A percentile compares a stretch with the other conserved stretches of the same genome.
phyloP scores from a whole-genome alignment of 2,329 filamentous ascomycete species.

The Colletotrichum lentis region DNA sequence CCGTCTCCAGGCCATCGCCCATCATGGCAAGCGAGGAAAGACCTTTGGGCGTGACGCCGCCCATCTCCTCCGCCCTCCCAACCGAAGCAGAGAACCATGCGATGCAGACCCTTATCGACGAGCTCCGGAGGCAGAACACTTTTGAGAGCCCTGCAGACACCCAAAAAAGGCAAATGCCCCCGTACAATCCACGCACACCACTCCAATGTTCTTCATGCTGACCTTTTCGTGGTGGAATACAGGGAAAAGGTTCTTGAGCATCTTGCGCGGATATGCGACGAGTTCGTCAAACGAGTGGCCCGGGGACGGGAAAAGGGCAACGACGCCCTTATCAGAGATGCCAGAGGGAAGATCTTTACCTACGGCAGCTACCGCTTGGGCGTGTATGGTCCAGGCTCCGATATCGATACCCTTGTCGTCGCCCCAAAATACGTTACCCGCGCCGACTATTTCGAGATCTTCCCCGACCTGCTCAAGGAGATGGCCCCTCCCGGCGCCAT shows the following conservation, averaged over 20 bases:
- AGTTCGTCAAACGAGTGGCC: slow-evolving; percentile 86
- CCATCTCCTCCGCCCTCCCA: slow-evolving; percentile 80
- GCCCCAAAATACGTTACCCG: slow-evolving; percentile 88
- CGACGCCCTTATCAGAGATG: slow-evolving; percentile 79
- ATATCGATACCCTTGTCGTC: slow-evolving; percentile 96
- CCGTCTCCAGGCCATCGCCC: slow-evolving; percentile 12
- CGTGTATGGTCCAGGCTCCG: slow-evolving; percentile 92
- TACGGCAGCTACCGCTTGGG: slow-evolving; percentile 96
- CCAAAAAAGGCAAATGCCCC: slow-evolving; percentile 71
- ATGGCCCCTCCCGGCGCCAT: slow-evolving; percentile 83
- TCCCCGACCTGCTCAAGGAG: slow-evolving; percentile 79
- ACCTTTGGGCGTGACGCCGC: slow-evolving; percentile 76
- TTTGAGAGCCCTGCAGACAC: slow-evolving; percentile 88
- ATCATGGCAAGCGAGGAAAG: slow-evolving; percentile 52
- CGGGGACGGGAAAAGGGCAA: slow-evolving; percentile 75
- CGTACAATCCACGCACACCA: not conserved
- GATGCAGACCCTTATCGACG: slow-evolving; percentile 81
- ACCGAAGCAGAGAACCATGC: slow-evolving; percentile 78
- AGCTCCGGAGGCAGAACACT: slow-evolving; percentile 88
- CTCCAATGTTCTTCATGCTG: slow-evolving; percentile 1
- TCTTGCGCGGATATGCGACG: slow-evolving; percentile 80
- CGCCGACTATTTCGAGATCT: slow-evolving; percentile 90
- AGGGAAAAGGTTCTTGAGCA: slow-evolving; percentile 78
- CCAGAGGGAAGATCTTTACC: slow-evolving; percentile 92
- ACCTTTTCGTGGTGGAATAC: slow-evolving; percentile 6